Evolutionary conservation across 495 filamentous ascomycete genomes (phyloP), one percentile per base, ranked within the genome.

Genomic region (Aspergillus incahuasiensis): DNA sequence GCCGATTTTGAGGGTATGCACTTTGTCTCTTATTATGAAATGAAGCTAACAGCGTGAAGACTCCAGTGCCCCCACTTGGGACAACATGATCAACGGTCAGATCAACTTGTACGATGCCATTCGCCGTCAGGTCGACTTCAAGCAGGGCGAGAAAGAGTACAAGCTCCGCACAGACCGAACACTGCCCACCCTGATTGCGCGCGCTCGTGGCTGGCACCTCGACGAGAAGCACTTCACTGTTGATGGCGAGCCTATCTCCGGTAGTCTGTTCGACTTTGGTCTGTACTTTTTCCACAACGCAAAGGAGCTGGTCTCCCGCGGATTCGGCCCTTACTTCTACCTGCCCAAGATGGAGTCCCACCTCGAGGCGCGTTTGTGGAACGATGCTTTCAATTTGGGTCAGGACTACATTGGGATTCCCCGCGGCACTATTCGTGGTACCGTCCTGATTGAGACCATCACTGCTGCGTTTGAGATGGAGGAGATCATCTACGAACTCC

Each of bases 251-350:
- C 84, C 94, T 61, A 96, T 99, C 63, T 96, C 91, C 40, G 94
- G 88, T 53, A 81, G 81, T 60, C 82, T 99, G 16, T 99, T 99
- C 71, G 94, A 99, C 74, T 99, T 99, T 72, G 94, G 95, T 63
- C 84, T 97, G 13, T 97, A 96, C 79, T 99, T 99, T 79, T 97
- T 90, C 86, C 91, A 99, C 84, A 99, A 97, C 69, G 94, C 92
- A 56, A 80, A 87, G 70, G 89, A 96, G 77, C 79, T 92, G 54
- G 82, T 96, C 59, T 83, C 86, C 73, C 82, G 83, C 45, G 95
- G 94, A 38, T 80, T 79, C 62, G 94, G 94, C 44, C 94, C 94
- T 19, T 97, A 99, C 82, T 99, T 96, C 79, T 99, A 99, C 79
- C 88, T 99, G 46, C 94, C 94, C 57, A 99, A 99, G 84, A 95